phyloP scores from a whole-genome alignment of 345 rosid species.

The Mallotus nudiflorus region DNA sequence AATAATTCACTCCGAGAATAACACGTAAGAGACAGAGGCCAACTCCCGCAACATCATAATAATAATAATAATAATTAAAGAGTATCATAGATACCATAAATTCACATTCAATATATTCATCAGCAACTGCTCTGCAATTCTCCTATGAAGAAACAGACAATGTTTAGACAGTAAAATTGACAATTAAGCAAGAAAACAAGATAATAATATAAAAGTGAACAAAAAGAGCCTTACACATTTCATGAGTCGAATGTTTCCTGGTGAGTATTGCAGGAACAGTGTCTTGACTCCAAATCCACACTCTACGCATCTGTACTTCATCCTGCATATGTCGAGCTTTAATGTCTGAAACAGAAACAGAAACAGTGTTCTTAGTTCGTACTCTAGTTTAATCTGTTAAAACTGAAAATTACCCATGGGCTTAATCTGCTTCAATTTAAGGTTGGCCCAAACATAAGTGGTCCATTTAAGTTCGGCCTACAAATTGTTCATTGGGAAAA shows the following conservation, averaged over 20 bases:
- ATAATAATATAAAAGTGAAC: neutral
- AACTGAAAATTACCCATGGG: neutral
- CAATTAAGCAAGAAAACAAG: neutral
- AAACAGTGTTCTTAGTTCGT: neutral
- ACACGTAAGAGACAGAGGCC: no score
- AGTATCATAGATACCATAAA: constrained; percentile 46
- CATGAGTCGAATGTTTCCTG: constrained; percentile 68
- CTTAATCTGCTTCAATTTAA: neutral
- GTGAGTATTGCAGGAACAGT: constrained; percentile 68
- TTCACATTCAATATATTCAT: constrained; percentile 79
- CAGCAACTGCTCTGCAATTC: constrained; percentile 69
- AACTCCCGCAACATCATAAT: neutral
- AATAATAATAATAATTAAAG: neutral
- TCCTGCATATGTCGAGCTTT: neutral
- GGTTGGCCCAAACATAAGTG: neutral
- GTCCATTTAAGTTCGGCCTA: no score
- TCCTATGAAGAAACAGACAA: constrained; percentile 34
- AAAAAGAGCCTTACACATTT: constrained; percentile 55
- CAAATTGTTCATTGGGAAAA: no score
- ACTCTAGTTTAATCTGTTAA: neutral
- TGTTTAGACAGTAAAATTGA: neutral
- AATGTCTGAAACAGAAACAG: neutral
- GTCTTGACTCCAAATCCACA: constrained; percentile 56
- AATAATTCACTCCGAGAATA: neutral
- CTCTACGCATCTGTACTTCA: constrained; percentile 62